These are phyloP conservation scores for Chenopodium suecicum DNA, from an alignment of 148 eudicot genomes.

Conservation along the genomic window DNA sequence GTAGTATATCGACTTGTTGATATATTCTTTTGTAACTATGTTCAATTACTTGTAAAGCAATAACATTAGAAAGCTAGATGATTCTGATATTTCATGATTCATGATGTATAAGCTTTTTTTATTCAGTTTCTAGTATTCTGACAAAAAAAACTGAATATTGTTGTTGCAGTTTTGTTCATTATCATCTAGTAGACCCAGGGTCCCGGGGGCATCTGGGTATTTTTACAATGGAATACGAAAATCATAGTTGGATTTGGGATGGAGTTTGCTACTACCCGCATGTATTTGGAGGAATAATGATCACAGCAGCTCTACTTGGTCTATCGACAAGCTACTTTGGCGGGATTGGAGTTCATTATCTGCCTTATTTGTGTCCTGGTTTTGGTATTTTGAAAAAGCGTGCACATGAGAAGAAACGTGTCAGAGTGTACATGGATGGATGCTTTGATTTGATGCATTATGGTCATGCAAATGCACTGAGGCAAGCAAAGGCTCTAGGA, in stretches of 20 bases:
- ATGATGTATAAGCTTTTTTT: slow-evolving; percentile 3
- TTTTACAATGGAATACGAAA: slow-evolving; percentile 65
- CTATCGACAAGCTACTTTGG: slow-evolving; percentile 80
- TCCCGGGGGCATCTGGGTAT: slow-evolving; percentile 37
- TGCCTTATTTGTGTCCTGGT: slow-evolving; percentile 68
- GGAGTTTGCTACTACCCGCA: slow-evolving; percentile 77
- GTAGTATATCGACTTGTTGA: background rate
- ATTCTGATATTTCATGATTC: background rate
- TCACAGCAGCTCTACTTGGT: slow-evolving; percentile 82
- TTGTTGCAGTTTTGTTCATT: slow-evolving; percentile 34
- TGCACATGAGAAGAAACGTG: slow-evolving; percentile 51
- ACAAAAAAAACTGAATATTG: background rate
- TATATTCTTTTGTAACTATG: slow-evolving; percentile 2
- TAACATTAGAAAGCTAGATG: background rate
- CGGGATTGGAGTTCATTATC: slow-evolving; percentile 58
- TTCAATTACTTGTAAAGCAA: slow-evolving; percentile 11
- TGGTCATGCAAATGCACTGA: slow-evolving; percentile 96
- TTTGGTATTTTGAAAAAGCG: slow-evolving; percentile 60
- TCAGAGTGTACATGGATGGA: slow-evolving; percentile 95
- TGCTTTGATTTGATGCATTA: slow-evolving; percentile 99
- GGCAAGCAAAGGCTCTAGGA: slow-evolving; percentile 91
- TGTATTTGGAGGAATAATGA: slow-evolving; percentile 81
- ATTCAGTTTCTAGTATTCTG: background rate
- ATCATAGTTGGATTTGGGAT: slow-evolving; percentile 63
- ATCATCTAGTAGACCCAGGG: slow-evolving; percentile 45